Conservation (phyloP, 2,329 filamentous ascomycete genomes). For the Calonectria crousiana region DNA sequence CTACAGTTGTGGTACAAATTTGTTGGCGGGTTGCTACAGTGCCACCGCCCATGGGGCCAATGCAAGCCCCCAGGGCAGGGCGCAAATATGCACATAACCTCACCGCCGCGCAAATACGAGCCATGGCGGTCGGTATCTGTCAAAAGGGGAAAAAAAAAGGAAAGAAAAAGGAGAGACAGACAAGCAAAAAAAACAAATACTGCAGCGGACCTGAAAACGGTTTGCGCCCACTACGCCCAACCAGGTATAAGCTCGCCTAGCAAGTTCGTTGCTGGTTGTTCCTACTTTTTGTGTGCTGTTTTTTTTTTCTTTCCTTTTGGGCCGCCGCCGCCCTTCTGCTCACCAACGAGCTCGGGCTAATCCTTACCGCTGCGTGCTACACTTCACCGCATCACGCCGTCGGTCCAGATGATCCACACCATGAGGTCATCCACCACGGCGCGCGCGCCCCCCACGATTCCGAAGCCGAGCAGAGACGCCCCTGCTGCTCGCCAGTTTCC, state of each 20-base stretch:
- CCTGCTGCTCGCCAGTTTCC: not conserved
- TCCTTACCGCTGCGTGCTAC: not conserved
- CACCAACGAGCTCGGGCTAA: not conserved
- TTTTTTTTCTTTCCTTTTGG: not conserved
- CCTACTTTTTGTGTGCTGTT: too few relatives aligned
- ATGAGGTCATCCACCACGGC: slow-evolving; percentile 38
- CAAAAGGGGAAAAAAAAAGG: not conserved
- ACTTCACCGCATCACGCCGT: slow-evolving; percentile 31
- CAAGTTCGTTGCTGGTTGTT: not conserved
- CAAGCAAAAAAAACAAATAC: not conserved
- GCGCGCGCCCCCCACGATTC: slow-evolving; percentile 4
- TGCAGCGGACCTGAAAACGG: not conserved
- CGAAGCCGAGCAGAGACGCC: not conserved
- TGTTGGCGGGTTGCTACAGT: not conserved
- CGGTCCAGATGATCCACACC: slow-evolving; percentile 40
- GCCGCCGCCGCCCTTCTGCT: not conserved
- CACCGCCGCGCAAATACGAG: not conserved
- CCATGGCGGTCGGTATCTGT: not conserved
- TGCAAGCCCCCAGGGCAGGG: not conserved
- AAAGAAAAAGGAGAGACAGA: not conserved
- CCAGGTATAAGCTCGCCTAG: slow-evolving; percentile 1
- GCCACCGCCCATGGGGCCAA: not conserved
- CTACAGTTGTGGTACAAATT: not conserved
- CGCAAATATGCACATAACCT: not conserved
- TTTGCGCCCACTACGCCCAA: slow-evolving; percentile 13